phyloP scores from a whole-genome alignment of 768 basidiomycete genomes.

The Termitomyces titanicus region DNA sequence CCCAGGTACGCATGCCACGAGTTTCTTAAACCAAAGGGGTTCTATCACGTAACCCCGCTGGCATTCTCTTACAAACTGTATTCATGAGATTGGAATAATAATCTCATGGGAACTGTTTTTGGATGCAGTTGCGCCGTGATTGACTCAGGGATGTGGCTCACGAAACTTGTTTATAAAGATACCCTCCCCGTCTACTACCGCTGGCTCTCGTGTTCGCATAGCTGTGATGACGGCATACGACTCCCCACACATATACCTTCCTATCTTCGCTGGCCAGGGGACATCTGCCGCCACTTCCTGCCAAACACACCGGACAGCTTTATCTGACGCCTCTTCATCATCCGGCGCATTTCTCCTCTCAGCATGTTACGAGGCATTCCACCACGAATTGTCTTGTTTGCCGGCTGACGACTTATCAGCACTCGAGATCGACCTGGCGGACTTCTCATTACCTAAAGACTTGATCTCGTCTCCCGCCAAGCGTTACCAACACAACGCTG shows the following conservation, averaged over 20 bases:
- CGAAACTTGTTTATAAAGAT: conserved; percentile 16
- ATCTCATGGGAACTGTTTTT: conserved; percentile 15
- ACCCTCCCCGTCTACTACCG: conserved; percentile 1
- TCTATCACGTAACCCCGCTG: conserved; percentile 14
- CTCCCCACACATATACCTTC: conserved; percentile 29
- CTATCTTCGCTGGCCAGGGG: conserved; percentile 59
- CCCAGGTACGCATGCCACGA: conserved; percentile 17
- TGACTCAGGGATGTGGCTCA: conserved; percentile 14
- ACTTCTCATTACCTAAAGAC: conserved; percentile 38
- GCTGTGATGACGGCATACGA: conserved; percentile 7
- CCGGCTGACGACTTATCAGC: conserved; percentile 29
- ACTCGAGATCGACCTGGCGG: conserved; percentile 34
- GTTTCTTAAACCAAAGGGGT: conserved; percentile 2
- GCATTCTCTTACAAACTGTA: conserved; percentile 14
- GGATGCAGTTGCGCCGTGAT: conserved; percentile 11
- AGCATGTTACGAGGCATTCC: conserved; percentile 49
- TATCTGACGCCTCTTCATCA: conserved; percentile 38
- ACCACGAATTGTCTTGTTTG: conserved; percentile 44
- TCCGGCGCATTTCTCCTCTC: conserved; percentile 42
- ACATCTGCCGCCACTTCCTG: conserved; percentile 28
- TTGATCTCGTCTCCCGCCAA: conserved; percentile 34
- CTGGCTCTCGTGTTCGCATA: not conserved
- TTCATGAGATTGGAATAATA: conserved; percentile 15
- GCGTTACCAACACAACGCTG: conserved; percentile 39
- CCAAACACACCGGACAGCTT: conserved; percentile 32